phyloP scores from a whole-genome alignment of 179 eudicot species.

The Carnegiea gigantea region DNA sequence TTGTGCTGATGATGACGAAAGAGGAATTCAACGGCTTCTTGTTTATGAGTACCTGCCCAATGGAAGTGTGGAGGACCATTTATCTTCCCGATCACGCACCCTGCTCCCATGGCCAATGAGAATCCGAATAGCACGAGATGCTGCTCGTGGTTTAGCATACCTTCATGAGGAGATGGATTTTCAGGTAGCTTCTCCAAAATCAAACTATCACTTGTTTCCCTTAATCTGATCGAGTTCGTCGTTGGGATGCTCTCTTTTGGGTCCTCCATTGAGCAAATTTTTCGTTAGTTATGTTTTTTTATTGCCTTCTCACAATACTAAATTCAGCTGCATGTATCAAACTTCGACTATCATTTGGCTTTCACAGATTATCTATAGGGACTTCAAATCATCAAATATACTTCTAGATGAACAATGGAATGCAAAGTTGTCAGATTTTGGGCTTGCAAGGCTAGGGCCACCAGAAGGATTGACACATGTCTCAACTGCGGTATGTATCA shows the following conservation, averaged over 20 bases:
- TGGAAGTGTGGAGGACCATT: constrained; percentile 85
- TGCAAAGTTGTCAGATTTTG: constrained; percentile 95
- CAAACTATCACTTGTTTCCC: background rate
- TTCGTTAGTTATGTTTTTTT: background rate
- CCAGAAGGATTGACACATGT: constrained; percentile 87
- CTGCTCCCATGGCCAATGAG: constrained; percentile 84
- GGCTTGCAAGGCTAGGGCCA: constrained; percentile 97
- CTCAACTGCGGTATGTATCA: constrained; percentile 83
- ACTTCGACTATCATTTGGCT: constrained; percentile 6
- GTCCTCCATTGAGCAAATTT: background rate
- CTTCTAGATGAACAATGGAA: constrained; percentile 93
- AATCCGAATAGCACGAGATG: constrained; percentile 78
- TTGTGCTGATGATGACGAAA: constrained; percentile 97
- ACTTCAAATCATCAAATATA: constrained; percentile 93
- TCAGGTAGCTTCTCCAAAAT: constrained; percentile 52
- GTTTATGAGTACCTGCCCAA: constrained; percentile 89
- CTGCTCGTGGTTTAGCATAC: constrained; percentile 88
- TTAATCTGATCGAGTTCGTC: background rate
- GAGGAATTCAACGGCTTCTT: constrained; percentile 88
- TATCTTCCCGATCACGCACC: constrained; percentile 53
- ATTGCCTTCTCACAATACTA: background rate
- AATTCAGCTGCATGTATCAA: background rate
- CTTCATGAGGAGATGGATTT: constrained; percentile 94
- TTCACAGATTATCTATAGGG: constrained; percentile 79
- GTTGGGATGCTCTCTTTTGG: background rate